phyloP scores from a whole-genome alignment of 176 grass and related monocot genomes.

The Miscanthus lutarioriparius region DNA sequence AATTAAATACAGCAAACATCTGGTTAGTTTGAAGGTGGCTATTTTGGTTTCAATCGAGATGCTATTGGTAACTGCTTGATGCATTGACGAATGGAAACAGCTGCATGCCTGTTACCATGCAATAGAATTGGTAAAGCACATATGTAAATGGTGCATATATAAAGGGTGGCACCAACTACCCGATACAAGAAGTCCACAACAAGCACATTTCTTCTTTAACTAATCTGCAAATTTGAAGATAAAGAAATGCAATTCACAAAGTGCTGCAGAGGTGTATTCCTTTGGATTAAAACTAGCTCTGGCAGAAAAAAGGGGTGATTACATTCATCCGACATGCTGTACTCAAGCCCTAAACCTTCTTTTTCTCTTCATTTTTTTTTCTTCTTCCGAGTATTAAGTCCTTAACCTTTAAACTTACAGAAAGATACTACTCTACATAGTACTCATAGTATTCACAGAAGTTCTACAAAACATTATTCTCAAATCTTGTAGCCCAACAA shows the following conservation, averaged over 20 bases:
- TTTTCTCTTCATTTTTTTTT: not conserved
- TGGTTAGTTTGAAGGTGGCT: not conserved
- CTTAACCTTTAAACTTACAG: slow-evolving; percentile 21
- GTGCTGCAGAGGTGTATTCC: not conserved
- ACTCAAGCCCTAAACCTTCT: not conserved
- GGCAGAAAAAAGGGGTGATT: slow-evolving; percentile 12
- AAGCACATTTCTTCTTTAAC: not conserved
- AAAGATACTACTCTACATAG: not conserved
- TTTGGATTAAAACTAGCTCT: not conserved
- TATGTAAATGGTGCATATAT: slow-evolving; percentile 15
- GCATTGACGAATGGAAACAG: slow-evolving; percentile 21
- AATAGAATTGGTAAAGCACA: slow-evolving; percentile 4
- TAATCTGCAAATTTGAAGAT: not conserved
- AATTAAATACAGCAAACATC: slow-evolving; percentile 15
- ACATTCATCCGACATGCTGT: slow-evolving; percentile 1
- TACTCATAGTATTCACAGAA: not conserved
- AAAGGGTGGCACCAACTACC: not conserved
- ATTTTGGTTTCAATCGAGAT: not conserved
- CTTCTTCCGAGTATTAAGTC: not conserved
- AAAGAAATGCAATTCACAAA: not conserved
- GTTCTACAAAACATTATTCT: slow-evolving; percentile 1
- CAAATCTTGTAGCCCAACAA: not conserved
- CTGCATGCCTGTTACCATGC: not conserved
- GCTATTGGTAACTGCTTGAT: slow-evolving; percentile 15
- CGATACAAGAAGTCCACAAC: not conserved